Evolutionary conservation across 179 eudicot species (phyloP).

Genomic region (Drosera spatulata): DNA sequence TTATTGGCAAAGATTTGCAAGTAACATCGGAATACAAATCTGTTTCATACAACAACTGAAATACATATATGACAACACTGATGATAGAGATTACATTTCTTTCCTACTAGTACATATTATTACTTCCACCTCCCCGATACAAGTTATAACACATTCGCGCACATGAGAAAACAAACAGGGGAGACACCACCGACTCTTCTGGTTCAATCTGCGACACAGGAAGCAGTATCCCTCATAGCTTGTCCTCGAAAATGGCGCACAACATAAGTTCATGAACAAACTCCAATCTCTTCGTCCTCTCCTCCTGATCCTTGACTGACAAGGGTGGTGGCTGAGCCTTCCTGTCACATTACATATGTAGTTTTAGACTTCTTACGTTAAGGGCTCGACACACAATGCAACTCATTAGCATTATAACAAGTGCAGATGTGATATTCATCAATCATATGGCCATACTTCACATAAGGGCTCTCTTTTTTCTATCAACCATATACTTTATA

Average conservation of each 20-base stretch:
- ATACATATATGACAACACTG: no score
- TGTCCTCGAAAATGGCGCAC: constrained; percentile 26
- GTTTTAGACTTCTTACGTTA: neutral
- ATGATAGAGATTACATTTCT: no score
- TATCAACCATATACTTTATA: no score
- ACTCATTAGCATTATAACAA: neutral
- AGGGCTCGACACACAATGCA: neutral
- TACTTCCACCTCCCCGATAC: no score
- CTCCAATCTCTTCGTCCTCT: constrained; percentile 29
- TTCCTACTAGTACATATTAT: no score
- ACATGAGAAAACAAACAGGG: no score
- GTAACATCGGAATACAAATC: no score
- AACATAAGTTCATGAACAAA: constrained; percentile 24
- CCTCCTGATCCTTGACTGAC: constrained; percentile 37
- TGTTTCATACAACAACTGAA: no score
- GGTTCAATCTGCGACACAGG: no score
- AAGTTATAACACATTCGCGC: no score
- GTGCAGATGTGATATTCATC: neutral
- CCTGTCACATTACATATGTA: constrained; percentile 10
- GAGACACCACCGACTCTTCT: no score
- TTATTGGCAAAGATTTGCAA: no score
- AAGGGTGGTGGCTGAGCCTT: constrained; percentile 22
- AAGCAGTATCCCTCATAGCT: constrained; percentile 11
- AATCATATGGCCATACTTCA: neutral
- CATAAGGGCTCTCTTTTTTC: neutral